A percentile compares a stretch with the other conserved stretches of the same genome.
phyloP scores from a whole-genome alignment of 2,329 filamentous ascomycete genomes.

The Fusarium zealandicum region DNA sequence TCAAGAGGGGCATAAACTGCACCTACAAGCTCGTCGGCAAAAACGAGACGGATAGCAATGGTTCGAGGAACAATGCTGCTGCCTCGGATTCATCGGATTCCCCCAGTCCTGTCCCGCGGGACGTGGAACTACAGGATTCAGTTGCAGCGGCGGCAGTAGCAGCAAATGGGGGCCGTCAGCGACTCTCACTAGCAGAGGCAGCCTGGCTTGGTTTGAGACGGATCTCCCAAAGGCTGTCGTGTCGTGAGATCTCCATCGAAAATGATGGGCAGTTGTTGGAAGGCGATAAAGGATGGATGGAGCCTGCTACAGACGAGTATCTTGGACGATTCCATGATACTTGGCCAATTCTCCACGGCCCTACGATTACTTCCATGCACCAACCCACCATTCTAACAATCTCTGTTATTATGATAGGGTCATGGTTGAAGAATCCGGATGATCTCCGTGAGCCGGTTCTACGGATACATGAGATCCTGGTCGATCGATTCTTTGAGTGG shows the following conservation, averaged over 20 bases:
- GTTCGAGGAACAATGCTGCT: slow-evolving; percentile 4
- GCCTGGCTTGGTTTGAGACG: slow-evolving; percentile 16
- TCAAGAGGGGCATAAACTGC: slow-evolving; percentile 49
- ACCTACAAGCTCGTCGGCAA: slow-evolving; percentile 43
- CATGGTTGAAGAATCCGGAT: slow-evolving; percentile 46
- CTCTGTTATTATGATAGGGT: slow-evolving; percentile 50
- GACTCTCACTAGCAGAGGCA: slow-evolving; percentile 9
- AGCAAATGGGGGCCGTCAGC: not conserved
- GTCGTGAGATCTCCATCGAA: slow-evolving; percentile 17
- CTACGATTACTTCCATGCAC: slow-evolving; percentile 44
- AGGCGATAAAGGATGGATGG: slow-evolving; percentile 28
- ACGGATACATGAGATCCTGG: slow-evolving; percentile 44
- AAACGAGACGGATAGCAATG: slow-evolving; percentile 10
- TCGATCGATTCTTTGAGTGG: slow-evolving; percentile 42
- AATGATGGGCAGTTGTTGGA: slow-evolving; percentile 6
- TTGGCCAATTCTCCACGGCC: slow-evolving; percentile 52
- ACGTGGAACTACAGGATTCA: not conserved
- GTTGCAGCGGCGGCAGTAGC: not conserved
- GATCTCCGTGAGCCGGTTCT: slow-evolving; percentile 40
- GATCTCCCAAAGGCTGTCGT: slow-evolving; percentile 8
- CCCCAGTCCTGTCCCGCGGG: not conserved
- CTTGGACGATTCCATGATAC: slow-evolving; percentile 51
- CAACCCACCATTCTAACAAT: slow-evolving; percentile 39
- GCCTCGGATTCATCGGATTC: not conserved
- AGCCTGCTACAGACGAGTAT: slow-evolving; percentile 42